Percentiles rank a stretch among this genome's conserved stretches.
Evolutionary conservation across 805 yeast species (phyloP).

Genomic region (Candida tammaniensis): DNA sequence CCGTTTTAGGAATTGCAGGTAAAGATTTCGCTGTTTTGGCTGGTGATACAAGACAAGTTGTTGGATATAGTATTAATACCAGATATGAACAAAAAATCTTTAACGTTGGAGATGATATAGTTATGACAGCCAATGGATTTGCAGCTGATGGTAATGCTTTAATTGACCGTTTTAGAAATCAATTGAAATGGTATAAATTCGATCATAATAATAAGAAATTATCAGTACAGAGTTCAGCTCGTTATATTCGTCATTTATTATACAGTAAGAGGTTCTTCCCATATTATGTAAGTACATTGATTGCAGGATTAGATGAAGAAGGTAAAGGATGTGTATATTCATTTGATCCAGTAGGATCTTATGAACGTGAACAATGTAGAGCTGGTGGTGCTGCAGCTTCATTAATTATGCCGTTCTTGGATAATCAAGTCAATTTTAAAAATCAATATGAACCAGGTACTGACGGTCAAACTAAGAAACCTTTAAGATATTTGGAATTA

Average conservation of each 20-base stretch:
- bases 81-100: constrained; percentile 89
- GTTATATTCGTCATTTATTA: constrained; percentile 83
- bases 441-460: constrained; percentile 85
- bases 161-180: constrained; percentile 66
- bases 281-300: constrained; percentile 89
- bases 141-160: constrained; percentile 92
- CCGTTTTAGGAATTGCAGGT: constrained; percentile 96
- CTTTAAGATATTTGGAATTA: constrained; percentile 60
- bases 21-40: constrained; percentile 96
- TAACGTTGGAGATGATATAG: constrained; percentile 81
- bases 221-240: constrained; percentile 72
- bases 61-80: constrained; percentile 90
- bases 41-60: constrained; percentile 96
- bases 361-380: constrained; percentile 94
- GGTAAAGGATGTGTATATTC: constrained; percentile 96
- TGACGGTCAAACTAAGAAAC: constrained; percentile 62
- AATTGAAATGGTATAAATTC: constrained; percentile 89
- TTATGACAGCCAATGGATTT: constrained; percentile 92
- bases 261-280: constrained; percentile 96
- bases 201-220: constrained; percentile 71
- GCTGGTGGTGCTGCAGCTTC: constrained; percentile 98
- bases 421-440: constrained; percentile 94
- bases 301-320: constrained; percentile 88
- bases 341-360: constrained; percentile 96
- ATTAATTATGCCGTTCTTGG: constrained; percentile 95